A percentile compares a stretch with the other conserved stretches of the same genome.
Evolutionary conservation across 495 filamentous ascomycete species (phyloP).

Genomic region (Sabuloglossum arenarium): DNA sequence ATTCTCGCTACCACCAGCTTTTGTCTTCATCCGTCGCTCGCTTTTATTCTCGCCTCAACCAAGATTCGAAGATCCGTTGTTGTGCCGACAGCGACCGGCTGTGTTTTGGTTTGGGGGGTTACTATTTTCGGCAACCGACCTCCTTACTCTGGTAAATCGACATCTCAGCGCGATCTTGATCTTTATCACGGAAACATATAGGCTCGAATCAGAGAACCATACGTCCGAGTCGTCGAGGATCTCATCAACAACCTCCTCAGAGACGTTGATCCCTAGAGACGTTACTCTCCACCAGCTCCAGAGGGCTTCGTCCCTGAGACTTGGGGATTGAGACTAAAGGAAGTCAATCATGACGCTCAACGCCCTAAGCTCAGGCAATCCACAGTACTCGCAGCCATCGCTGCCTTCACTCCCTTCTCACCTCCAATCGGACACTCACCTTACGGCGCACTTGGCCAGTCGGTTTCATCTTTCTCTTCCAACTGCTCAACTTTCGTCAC

Average conservation of each 20-base stretch:
- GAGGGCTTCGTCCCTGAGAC: neutral
- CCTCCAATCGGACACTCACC: constrained; percentile 85
- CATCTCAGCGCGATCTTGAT: neutral
- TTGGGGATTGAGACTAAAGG: neutral
- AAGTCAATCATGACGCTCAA: constrained; percentile 11
- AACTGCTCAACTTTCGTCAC: constrained; percentile 69
- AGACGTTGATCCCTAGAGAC: neutral
- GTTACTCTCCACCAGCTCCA: neutral
- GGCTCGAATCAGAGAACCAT: neutral
- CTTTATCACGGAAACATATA: neutral
- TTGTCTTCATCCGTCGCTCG: neutral
- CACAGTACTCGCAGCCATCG: constrained; percentile 73
- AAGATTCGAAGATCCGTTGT: neutral
- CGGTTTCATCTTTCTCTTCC: constrained; percentile 83
- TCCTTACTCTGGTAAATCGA: neutral
- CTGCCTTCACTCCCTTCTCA: constrained; percentile 74
- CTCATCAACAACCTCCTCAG: neutral
- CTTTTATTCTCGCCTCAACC: neutral
- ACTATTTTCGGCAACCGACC: neutral
- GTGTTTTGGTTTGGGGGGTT: neutral
- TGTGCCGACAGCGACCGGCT: neutral
- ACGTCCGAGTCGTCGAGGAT: neutral
- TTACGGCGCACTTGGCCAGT: constrained; percentile 89
- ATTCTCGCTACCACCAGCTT: neutral
- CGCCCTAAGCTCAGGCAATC: constrained; percentile 4